Base-by-base conservation (phyloP, 129 eudicot genomes). In the Heracleum sosnowskyi region DNA sequence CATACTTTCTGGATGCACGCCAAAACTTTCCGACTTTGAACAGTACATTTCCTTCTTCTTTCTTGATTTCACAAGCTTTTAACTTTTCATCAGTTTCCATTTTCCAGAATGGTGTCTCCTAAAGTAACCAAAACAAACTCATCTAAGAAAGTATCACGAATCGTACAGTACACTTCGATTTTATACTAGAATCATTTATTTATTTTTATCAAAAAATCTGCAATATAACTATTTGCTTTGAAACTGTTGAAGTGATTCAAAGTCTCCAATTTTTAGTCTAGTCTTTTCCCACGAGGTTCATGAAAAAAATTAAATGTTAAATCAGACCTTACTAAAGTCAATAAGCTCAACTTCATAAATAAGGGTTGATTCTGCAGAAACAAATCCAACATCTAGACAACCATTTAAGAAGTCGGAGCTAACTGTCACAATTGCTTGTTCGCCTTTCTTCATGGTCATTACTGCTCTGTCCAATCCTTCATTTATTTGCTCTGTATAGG, bases 61-160 rank as follows among this genome's bases (percentile, higher is more conserved):
- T 92, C 86, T 86, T 88, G 66, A 82, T 80, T 45, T 79, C 78
- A 4, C 87, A 89, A 35, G 92, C 82, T 80, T 80, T 81, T 41
- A 92, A 75, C 84, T 84, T 92, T 82, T 92, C 97, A 22, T 57
- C 77, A 12, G 87, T 75, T 37, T 78, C 84, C 91, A 92, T 86
- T 74, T 89, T 87, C 95, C 97, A 92, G 69, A 80, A 79, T 76
- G 90, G 91, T 71, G 87, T 89, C 45, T 86, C 97, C 97, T 91
- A 74, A 22, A 44, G 39, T 44, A 74, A 74, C n/a, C 77, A 63
- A 45, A 77, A 78, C 33, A 5, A 42, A 47, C 11, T 16, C n/a
- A 26, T 33, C 18, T 0, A n/a, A 60, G 16, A 24, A 24, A 22
- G 29, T 60, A 10, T 26, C 12, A 60, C 16, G 5, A 60, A 0